These are phyloP conservation scores for Hypoxylon sp. DNA, from an alignment of 2,329 filamentous ascomycete genomes.

Conservation along the genomic window DNA sequence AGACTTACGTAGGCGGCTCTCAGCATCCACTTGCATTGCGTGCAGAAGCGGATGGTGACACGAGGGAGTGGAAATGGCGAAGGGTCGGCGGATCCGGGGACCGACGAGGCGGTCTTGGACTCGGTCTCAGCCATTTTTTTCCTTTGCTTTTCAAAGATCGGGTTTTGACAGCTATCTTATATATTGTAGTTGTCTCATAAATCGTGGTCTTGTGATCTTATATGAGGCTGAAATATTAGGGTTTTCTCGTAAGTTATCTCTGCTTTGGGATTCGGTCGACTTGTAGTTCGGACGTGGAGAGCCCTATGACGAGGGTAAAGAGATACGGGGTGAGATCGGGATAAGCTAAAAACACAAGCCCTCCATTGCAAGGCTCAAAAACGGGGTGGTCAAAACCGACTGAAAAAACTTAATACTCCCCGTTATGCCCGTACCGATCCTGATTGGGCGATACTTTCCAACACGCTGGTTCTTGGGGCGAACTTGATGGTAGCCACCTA, in stretches of 20 bases:
- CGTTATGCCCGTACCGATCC: slow-evolving; percentile 3
- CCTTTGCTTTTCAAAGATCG: neutral
- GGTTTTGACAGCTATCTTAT: neutral
- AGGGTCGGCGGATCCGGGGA: slow-evolving; percentile 36
- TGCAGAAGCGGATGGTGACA: slow-evolving; percentile 91
- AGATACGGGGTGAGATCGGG: slow-evolving; percentile 9
- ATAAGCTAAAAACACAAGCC: slow-evolving; percentile 17
- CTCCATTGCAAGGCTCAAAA: slow-evolving; percentile 6
- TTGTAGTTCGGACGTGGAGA: slow-evolving; percentile 2
- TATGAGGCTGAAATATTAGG: neutral
- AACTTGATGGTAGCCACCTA: slow-evolving; percentile 30
- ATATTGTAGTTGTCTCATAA: neutral
- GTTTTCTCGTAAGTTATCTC: slow-evolving; percentile 2
- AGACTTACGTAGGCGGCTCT: slow-evolving; percentile 81
- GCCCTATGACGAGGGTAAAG: slow-evolving; percentile 19
- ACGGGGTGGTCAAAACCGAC: slow-evolving; percentile 2
- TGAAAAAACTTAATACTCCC: slow-evolving; percentile 12
- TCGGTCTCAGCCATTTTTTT: slow-evolving; percentile 44
- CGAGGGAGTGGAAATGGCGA: slow-evolving; percentile 68
- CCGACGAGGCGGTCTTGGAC: slow-evolving; percentile 22
- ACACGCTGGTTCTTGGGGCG: slow-evolving; percentile 23
- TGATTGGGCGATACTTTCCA: slow-evolving; percentile 36
- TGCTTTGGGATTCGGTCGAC: neutral
- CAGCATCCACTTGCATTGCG: slow-evolving; percentile 93
- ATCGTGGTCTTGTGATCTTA: neutral